Base-by-base conservation (phyloP, 2,329 filamentous ascomycete species). In the Penicillium sp. region DNA sequence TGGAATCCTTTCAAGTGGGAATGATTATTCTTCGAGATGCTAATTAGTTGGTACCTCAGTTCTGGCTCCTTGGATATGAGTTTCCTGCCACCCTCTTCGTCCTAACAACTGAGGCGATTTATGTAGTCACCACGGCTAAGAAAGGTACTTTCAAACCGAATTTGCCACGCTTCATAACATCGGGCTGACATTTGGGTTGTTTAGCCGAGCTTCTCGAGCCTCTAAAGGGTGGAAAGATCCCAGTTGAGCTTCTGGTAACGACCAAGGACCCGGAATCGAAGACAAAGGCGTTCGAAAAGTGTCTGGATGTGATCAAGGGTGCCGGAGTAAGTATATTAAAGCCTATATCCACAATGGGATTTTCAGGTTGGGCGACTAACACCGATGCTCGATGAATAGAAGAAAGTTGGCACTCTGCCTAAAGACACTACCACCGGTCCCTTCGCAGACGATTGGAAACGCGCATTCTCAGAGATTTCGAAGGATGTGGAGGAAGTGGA, bases 1-100 rank as follows among this genome's bases (percentile, higher is more conserved):
- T 9, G 31, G 9, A 31, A 10, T 9, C 7, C n/a, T n/a, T 16
- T 7, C 16, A 16, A 46, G 43, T 27, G 22, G 43, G 24, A 31
- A 24, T 7, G n/a, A 14, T 46, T 19, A 14, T 16, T 9, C 4
- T 31, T 4, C 22, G 19, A 6, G 22, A 39, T 39, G 46, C 59
- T 63, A 55, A 64, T 27, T n/a, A 16, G 35, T 16, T 37, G 36
- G n/a, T 14, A 19, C 43, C 66, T 60, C 76, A 97, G 93, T 96
- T 98, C 78, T 99, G 96, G 96, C 84, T 99, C 56, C 86, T 99
- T 62, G 95, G 95, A 70, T 99, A 99, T 82, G 95, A 99, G 77
- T 99, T 99, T 73, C 95, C 95, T 36, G 93, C 94, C 40, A 99
- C 95, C 0, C 82, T 99, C 64, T 92, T 99, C 82, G 84, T 99